phyloP scores from a whole-genome alignment of 192 early-diverging fungal species.

The Helicostylum pulchrum region DNA sequence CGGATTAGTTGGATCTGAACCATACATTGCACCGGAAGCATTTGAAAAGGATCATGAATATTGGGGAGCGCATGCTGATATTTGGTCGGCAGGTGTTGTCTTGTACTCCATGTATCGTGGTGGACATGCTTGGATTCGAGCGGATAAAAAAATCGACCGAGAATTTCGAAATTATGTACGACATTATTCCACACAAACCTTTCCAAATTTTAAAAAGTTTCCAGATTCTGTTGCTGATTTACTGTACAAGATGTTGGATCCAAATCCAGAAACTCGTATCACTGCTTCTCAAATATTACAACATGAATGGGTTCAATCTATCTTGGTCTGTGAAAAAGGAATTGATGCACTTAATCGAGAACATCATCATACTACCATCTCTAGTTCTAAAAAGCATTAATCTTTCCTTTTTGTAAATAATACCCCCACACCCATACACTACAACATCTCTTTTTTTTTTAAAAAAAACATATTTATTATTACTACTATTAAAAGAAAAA shows the following conservation, averaged over 20 bases:
- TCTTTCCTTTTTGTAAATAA: not conserved
- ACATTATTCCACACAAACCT: constrained; percentile 5
- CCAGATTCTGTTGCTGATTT: constrained; percentile 1
- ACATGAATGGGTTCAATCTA: constrained; percentile 12
- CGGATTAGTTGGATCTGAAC: constrained; percentile 88
- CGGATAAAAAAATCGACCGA: constrained; percentile 11
- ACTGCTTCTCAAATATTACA: constrained; percentile 2
- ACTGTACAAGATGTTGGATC: constrained; percentile 24
- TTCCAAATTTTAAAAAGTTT: constrained; percentile 19
- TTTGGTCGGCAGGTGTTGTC: constrained; percentile 93
- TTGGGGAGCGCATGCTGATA: constrained; percentile 83
- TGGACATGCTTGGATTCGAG: constrained; percentile 23
- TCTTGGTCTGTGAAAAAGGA: constrained; percentile 1
- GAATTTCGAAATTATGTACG: constrained; percentile 14
- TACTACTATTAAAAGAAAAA: too few relatives aligned
- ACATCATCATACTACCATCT: constrained; percentile 8
- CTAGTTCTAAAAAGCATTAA: not conserved
- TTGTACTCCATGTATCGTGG: constrained; percentile 15
- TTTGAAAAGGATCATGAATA: constrained; percentile 72
- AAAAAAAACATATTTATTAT: too few relatives aligned
- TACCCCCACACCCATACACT: not conserved
- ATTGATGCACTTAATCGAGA: not conserved
- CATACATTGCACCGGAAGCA: constrained; percentile 96
- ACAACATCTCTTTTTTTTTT: not conserved
- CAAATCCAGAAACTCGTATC: constrained; percentile 21